Evolutionary conservation across 176 grass and related monocot genomes (phyloP).

Genomic region (Typha latifolia): DNA sequence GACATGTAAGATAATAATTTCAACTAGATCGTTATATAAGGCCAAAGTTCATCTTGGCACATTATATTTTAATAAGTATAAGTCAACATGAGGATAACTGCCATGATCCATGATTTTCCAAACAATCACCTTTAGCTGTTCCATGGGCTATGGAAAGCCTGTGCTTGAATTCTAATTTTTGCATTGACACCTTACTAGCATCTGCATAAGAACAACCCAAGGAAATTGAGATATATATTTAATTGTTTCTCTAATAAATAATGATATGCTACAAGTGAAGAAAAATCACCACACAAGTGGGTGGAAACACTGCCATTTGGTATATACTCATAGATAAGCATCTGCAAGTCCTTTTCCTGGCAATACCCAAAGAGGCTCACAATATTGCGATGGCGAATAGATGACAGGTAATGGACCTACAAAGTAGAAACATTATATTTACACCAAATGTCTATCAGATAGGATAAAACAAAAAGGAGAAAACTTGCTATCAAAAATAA

Average conservation of each 20-base stretch:
- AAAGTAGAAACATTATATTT: neutral
- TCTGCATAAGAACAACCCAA: conserved; percentile 25
- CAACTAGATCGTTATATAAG: neutral
- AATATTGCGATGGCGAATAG: conserved; percentile 68
- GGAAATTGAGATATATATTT: neutral
- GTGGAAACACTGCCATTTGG: conserved; percentile 74
- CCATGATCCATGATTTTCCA: conserved; percentile 3
- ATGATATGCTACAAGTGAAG: conserved; percentile 6
- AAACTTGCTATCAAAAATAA: too few species aligned
- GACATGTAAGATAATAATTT: neutral
- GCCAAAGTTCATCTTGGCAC: neutral
- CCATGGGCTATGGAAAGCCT: conserved; percentile 87
- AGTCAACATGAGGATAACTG: conserved; percentile 2
- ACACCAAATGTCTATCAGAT: neutral
- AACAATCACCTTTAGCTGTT: conserved; percentile 66
- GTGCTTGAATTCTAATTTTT: conserved; percentile 88
- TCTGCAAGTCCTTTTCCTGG: conserved; percentile 73
- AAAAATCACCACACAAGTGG: conserved; percentile 75
- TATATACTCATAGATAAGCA: conserved; percentile 93
- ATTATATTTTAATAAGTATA: neutral
- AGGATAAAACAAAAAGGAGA: neutral
- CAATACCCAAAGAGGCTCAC: conserved; percentile 86
- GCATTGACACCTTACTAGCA: conserved; percentile 24
- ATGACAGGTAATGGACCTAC: conserved; percentile 58
- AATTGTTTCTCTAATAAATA: neutral